Percentiles rank a stretch among this genome's conserved stretches.
These are phyloP conservation scores for Penicillium nordicum DNA, from an alignment of 2,329 filamentous ascomycete genomes.

Conservation along the genomic window DNA sequence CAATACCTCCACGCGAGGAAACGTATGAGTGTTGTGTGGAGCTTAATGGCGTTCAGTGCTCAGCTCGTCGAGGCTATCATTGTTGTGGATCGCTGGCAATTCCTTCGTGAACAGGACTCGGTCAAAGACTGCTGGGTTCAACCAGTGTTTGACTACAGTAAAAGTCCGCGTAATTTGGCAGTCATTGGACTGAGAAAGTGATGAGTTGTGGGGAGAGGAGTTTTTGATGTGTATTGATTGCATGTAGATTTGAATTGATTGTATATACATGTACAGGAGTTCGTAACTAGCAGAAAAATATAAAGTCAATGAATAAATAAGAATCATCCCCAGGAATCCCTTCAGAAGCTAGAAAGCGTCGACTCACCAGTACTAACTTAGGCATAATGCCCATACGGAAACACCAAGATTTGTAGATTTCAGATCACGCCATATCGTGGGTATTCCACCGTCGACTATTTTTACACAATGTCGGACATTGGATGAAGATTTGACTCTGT, in stretches of 20 bases:
- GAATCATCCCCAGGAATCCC: too few species aligned
- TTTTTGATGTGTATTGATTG: background rate
- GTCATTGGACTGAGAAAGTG: constrained; percentile 82
- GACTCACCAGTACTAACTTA: too few species aligned
- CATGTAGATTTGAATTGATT: background rate
- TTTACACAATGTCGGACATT: too few species aligned
- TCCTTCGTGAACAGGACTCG: constrained; percentile 72
- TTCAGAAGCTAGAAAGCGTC: too few species aligned
- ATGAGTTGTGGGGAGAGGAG: constrained; percentile 11
- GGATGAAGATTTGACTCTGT: too few species aligned
- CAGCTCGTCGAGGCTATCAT: constrained; percentile 88
- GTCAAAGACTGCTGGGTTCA: constrained; percentile 83
- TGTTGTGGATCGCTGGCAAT: constrained; percentile 85
- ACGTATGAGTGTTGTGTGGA: constrained; percentile 85
- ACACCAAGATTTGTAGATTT: too few species aligned
- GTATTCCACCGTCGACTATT: too few species aligned
- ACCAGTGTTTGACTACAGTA: constrained; percentile 80
- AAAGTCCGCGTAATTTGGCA: constrained; percentile 86
- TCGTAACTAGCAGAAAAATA: background rate
- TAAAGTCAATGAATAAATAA: too few species aligned
- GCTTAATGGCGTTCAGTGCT: constrained; percentile 92
- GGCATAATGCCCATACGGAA: too few species aligned
- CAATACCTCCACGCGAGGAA: constrained; percentile 66
- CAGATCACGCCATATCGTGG: too few species aligned
- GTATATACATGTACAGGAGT: background rate